Evolutionary conservation across 2,329 filamentous ascomycete species (phyloP).

Genomic region (Phialocephala subalpina): DNA sequence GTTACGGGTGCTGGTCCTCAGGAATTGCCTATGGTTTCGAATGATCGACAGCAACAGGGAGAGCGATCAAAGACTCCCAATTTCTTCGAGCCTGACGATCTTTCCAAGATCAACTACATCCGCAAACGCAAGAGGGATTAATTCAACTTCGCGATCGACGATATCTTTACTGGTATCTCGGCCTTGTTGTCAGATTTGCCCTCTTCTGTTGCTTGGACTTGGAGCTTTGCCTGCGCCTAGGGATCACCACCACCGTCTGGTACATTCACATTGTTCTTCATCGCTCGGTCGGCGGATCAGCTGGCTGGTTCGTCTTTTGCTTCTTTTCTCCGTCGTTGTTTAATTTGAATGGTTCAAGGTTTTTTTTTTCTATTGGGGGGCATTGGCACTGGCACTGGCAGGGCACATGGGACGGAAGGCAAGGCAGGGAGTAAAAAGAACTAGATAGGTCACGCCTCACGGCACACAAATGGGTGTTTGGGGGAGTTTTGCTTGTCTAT

Average conservation of each 20-base stretch:
- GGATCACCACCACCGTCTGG: neutral
- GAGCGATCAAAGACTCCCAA: too few species aligned
- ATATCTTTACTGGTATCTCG: neutral
- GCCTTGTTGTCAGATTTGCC: neutral
- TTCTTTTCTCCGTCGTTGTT: slow-evolving; percentile 25
- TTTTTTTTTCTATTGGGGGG: slow-evolving; percentile 15
- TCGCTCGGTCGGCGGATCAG: slow-evolving; percentile 20
- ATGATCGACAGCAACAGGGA: too few species aligned
- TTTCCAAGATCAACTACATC: neutral
- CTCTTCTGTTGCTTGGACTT: neutral
- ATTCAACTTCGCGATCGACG: neutral
- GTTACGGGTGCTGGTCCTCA: neutral
- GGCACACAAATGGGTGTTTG: slow-evolving; percentile 37
- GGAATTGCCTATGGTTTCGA: neutral
- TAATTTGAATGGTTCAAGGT: slow-evolving; percentile 11
- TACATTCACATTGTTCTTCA: slow-evolving; percentile 3
- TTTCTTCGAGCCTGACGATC: neutral
- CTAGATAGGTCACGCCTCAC: slow-evolving; percentile 39
- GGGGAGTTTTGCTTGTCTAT: slow-evolving; percentile 27
- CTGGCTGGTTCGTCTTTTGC: slow-evolving; percentile 29
- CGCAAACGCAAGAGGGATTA: neutral
- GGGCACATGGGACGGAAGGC: slow-evolving; percentile 17
- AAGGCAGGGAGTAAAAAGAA: slow-evolving; percentile 37
- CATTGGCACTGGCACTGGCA: slow-evolving; percentile 12
- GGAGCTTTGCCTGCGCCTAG: neutral